These are phyloP conservation scores for Leptographium lundbergii DNA, from an alignment of 2,329 filamentous ascomycete genomes.

Conservation along the genomic window DNA sequence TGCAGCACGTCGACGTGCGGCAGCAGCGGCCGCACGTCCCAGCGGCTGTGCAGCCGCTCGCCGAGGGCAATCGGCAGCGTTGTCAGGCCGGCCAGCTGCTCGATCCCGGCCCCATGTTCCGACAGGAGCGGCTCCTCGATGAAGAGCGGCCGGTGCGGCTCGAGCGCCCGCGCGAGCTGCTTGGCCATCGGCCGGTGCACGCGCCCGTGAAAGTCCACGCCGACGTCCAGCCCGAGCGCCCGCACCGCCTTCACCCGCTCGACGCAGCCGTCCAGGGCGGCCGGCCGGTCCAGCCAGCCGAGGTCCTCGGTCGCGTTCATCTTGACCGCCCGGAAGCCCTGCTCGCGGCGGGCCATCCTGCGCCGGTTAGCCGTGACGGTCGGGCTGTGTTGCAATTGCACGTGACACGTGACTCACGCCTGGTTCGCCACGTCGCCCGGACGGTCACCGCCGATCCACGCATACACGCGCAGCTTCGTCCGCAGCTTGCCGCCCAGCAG, in stretches of 20 bases:
- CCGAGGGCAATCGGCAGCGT: constrained; percentile 51
- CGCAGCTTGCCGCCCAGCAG: constrained; percentile 55
- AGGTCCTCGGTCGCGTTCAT: constrained; percentile 61
- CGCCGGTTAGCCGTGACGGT: no score
- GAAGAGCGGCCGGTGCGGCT: constrained; percentile 50
- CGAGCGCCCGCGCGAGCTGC: constrained; percentile 48
- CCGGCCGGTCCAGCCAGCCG: constrained; percentile 54
- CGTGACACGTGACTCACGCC: constrained; percentile 36
- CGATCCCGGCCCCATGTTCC: constrained; percentile 46
- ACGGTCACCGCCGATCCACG: constrained; percentile 57
- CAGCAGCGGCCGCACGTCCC: constrained; percentile 53
- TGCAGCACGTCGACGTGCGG: constrained; percentile 55
- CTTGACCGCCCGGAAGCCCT: constrained; percentile 48
- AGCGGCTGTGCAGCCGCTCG: constrained; percentile 50
- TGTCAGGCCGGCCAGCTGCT: constrained; percentile 40
- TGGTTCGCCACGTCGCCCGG: constrained; percentile 47
- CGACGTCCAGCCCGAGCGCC: constrained; percentile 49
- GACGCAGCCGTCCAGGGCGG: constrained; percentile 41
- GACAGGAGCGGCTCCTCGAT: constrained; percentile 55
- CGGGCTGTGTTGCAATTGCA: no score
- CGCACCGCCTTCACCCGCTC: constrained; percentile 52
- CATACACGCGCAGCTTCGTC: constrained; percentile 51
- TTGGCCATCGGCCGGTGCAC: constrained; percentile 60
- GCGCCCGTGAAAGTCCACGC: constrained; percentile 57
- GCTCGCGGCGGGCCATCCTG: constrained; percentile 36